Evolutionary conservation across 352 stramenopile genomes (phyloP).

Genomic region (Pythium vanterpoolii): DNA sequence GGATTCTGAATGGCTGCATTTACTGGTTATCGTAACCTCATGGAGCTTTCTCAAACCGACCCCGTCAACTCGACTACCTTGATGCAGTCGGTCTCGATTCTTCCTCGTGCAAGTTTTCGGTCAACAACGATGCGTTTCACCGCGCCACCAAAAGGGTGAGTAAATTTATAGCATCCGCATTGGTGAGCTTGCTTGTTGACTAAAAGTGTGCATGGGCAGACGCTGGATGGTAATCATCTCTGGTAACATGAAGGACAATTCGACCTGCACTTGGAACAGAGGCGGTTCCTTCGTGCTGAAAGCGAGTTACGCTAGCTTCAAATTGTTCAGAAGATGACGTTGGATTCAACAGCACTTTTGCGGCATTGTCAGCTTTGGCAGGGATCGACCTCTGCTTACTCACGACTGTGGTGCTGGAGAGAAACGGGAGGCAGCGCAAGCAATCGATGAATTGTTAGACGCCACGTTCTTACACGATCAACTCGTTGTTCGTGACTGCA

Average conservation of each 20-base stretch:
- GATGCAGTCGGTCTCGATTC: conserved; percentile 11
- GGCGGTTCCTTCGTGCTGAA: conserved; percentile 13
- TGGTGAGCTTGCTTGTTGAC: background rate
- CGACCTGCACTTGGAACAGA: conserved; percentile 8
- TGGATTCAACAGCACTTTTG: background rate
- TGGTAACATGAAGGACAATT: conserved; percentile 16
- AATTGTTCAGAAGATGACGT: conserved; percentile 5
- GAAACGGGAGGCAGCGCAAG: background rate
- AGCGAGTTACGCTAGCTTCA: background rate
- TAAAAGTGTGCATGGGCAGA: background rate
- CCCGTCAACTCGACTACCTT: background rate
- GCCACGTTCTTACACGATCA: conserved; percentile 3
- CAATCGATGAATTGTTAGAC: background rate
- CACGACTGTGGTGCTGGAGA: background rate
- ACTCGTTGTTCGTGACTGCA: background rate
- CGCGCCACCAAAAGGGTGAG: conserved; percentile 13
- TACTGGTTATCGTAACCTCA: conserved; percentile 3
- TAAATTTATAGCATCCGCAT: background rate
- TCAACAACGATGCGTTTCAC: conserved; percentile 8
- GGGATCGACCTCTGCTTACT: background rate
- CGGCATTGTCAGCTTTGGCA: background rate
- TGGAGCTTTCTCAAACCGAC: background rate
- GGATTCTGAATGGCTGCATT: conserved; percentile 15
- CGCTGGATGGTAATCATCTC: conserved; percentile 9
- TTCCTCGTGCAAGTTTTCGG: conserved; percentile 10